Conservation (phyloP, 2,329 filamentous ascomycete species). For the Talaromyces verruculosus region DNA sequence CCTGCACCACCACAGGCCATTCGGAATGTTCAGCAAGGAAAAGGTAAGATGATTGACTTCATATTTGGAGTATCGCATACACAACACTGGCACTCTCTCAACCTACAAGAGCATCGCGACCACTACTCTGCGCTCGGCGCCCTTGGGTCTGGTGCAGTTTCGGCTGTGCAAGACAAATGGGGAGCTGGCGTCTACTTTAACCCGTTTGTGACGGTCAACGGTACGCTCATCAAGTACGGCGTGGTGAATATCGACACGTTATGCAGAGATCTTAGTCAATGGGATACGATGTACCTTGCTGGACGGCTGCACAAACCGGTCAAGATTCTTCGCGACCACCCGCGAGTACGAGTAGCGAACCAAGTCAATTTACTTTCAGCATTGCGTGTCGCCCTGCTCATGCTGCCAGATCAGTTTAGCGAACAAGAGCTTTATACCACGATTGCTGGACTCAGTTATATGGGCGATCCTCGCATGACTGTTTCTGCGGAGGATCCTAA, state of each 20-base stretch:
- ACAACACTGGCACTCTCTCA: slow-evolving; percentile 95
- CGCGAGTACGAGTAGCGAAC: slow-evolving; percentile 86
- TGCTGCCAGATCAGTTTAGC: slow-evolving; percentile 80
- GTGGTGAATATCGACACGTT: slow-evolving; percentile 93
- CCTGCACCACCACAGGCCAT: slow-evolving; percentile 79
- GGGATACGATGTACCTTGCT: slow-evolving; percentile 95
- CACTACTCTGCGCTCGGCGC: slow-evolving; percentile 88
- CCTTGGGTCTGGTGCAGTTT: slow-evolving; percentile 81
- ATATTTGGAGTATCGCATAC: slow-evolving; percentile 94
- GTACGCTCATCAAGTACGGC: slow-evolving; percentile 95
- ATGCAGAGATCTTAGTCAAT: slow-evolving; percentile 79
- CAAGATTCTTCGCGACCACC: slow-evolving; percentile 94
- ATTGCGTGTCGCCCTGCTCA: slow-evolving; percentile 80
- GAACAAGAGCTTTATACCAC: slow-evolving; percentile 86
- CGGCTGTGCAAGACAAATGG: slow-evolving; percentile 79
- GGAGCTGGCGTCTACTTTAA: slow-evolving; percentile 98
- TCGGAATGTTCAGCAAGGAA: slow-evolving; percentile 78
- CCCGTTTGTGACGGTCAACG: slow-evolving; percentile 90
- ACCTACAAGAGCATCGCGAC: slow-evolving; percentile 80
- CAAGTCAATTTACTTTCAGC: slow-evolving; percentile 94
- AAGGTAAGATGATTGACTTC: slow-evolving; percentile 97
- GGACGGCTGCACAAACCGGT: slow-evolving; percentile 95
- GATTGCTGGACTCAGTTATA: slow-evolving; percentile 88
- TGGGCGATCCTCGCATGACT: slow-evolving; percentile 94
- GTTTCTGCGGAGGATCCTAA: slow-evolving; percentile 85